Evolutionary conservation across 768 basidiomycete genomes (phyloP), one percentile per base, ranked within the genome.

Genomic region (Albatrellus ellisii): DNA sequence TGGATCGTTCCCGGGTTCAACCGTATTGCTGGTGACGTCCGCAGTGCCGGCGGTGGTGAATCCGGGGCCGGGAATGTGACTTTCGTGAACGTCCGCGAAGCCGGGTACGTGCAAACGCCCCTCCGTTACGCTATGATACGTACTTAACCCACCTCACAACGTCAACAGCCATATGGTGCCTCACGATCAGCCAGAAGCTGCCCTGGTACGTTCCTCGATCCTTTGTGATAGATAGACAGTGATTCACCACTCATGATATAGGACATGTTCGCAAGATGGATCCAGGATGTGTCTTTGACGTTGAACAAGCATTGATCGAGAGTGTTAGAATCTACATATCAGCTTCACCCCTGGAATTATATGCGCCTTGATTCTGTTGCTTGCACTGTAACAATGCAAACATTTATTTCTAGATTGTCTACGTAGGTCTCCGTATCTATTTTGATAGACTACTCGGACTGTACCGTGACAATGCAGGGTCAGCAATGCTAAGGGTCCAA

Each of bases 161-260:
- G 34, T 47, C 46, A 45, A 5, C 51, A 86, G 85, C 26, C 86
- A 89, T 56, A 84, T 90, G 88, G 87, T 87, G 6, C 89, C 90
- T 4, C 79, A 70, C 54, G 88, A 97, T 60, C 88, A 92, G 55
- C 83, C 90, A 1, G 83, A 86, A 53, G 90, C 79, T 29, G 76
- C 89, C 34, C 62, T 89, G 56, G 88, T 81, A 52, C 37, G 77
- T 56, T 24, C 28, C 35, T 54, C 38, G 21, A 18, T n/a, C 31
- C 41, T 11, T 20, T 14, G 3, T 4, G 18, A 8, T 26, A 31
- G 7, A 25, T 29, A 25, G 45, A 33, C 24, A 9, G 39, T 32
- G 7, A 32, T 41, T 18, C 38, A 41, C 17, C 38, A 25, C 41
- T 44, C 32, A 27, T 39, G 43, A 36, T 45, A 27, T 46, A 79